Evolutionary conservation across 2,329 filamentous ascomycete species (phyloP), one percentile per base, ranked within the genome.

Genomic region (Lachnellula hyalina): DNA sequence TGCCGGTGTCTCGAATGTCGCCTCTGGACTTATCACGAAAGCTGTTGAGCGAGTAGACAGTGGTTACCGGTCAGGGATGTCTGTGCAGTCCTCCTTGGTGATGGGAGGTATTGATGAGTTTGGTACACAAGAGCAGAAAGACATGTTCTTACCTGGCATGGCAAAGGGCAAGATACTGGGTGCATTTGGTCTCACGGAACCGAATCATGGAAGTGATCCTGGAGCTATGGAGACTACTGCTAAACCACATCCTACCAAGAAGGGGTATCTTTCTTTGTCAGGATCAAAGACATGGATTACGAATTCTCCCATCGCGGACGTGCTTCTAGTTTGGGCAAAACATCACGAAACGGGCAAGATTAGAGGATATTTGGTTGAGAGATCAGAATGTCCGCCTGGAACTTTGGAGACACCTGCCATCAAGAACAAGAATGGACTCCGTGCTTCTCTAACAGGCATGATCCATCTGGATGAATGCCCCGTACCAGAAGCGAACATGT

Each of bases 361-460:
- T 63, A 83, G 89, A 47, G 94, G 94, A 0, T 99, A 97, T 73
- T 73, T 96, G 47, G 80, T 99, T 34, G 91, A 99, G 73, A 82
- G 93, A 63, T 83, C 84, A 63, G 81, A 90, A 63, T 96, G 92
- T 67, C 92, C 92, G 1, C 78, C 89, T 0, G 93, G 94, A 2
- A 95, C 92, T 0, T 78, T 99, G 14, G 90, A 94, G 71, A 99
- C 94, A 5, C 94, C 94, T 1, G 76, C 88, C 12, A 87, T 99
- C 71, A 95, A 95, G 77, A 84, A 97, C 76, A 99, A 99, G 81
- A 96, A 89, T 59, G 94, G 92, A 1, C 82, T 99, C 34, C 82
- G 94, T 55, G 94, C 94, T 12, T 96, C 90, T 12, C 88, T 96
- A 60, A 99, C 94, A 0, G 94, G 94, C 54, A 97, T 97, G 94